Base-by-base conservation (phyloP, 768 basidiomycete species). In the Russula griseocarnosa region DNA sequence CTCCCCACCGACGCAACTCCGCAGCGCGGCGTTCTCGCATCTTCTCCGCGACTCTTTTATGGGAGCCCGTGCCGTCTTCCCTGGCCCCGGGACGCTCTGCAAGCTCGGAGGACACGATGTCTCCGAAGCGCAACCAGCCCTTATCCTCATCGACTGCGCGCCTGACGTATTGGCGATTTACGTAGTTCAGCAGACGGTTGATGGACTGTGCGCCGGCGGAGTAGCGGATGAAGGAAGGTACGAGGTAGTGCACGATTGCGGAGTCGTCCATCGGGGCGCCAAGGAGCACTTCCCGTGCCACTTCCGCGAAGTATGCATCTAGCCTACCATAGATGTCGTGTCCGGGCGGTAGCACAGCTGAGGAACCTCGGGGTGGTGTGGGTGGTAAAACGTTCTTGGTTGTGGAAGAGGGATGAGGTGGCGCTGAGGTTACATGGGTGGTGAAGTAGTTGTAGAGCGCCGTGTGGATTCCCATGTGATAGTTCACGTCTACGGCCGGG, bases 401-500 rank as follows among this genome's bases (percentile, higher is more conserved):
- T 8, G 66, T 24, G 60, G 30, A 65, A 57, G 55, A 61, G 36
- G 66, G 62, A 40, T 46, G 63, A 49, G 38, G 66, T 61, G 64
- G 64, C 40, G 44, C 26, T 28, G 62, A 54, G 28, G 62, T 40
- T 49, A 47, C 53, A n/a, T 57, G 38, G 56, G 13, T 67, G 65
- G 77, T 79, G 76, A 78, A 85, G 82, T 89, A 90, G 76, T 90
- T 88, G 78, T 91, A 90, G 61, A 85, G 84, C n/a, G 88, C 86
- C 22, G 88, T 88, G 73, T 90, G 87, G 46, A 90, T 86, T 63
- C 87, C 87, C 72, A 87, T 83, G 70, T 90, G 88, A 68, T 88
- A 87, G 30, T 76, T 80, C 61, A 87, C 80, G 67, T 89, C 88
- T 69, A 90, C 84, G 14, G 86, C 77, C 40, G 89, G 88, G 7